Evolutionary conservation across 768 basidiomycete genomes (phyloP), one percentile per base, ranked within the genome.

Genomic region (Pleurotus cornucopiae): DNA sequence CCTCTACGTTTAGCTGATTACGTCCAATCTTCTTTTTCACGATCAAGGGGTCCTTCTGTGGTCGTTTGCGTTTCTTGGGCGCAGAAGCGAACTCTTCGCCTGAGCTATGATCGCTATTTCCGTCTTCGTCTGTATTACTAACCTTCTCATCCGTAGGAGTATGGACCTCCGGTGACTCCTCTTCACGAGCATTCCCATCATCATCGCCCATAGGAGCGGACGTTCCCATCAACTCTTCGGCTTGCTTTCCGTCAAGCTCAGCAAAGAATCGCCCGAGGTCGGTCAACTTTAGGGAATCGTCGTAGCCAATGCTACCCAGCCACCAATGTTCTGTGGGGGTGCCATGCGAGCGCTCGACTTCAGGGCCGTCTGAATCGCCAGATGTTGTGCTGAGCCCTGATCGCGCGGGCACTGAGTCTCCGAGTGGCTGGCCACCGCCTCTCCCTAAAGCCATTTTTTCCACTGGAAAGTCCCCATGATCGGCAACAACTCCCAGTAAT

Each of bases 281-380:
- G 23, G 93, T 95, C 72, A 98, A 71, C 65, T 86, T 88, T 61
- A 97, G 65, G 6, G 81, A 76, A 56, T 96, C 91, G 59, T 98
- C 95, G 62, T 98, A 94, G 26, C 92, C 91, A 21, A 85, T 91
- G 67, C 93, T 95, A 18, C 87, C 95, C n/a, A 94, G 80, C 92
- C 94, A 97, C 73, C 85, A 86, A 54, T 49, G 49, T 20, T 60
- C 63, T 26, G 66, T 62, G 4, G 21, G n/a, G 7, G 39, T 11
- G 20, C 13, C 39, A 9, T 34, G 30, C 11, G 30, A 34, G n/a
- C 25, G 7, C 34, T 58, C 46, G 54, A 63, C 62, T 26, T 49
- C 61, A 49, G 62, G 54, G 49, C 26, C 57, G n/a, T 55, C 57
- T 45, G 54, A 53, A 48, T 60, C 39, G 49, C 23, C 55, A 49